These are phyloP conservation scores for Bolboschoenus planiculmis DNA, from an alignment of 176 grass and related monocot genomes.

Conservation along the genomic window DNA sequence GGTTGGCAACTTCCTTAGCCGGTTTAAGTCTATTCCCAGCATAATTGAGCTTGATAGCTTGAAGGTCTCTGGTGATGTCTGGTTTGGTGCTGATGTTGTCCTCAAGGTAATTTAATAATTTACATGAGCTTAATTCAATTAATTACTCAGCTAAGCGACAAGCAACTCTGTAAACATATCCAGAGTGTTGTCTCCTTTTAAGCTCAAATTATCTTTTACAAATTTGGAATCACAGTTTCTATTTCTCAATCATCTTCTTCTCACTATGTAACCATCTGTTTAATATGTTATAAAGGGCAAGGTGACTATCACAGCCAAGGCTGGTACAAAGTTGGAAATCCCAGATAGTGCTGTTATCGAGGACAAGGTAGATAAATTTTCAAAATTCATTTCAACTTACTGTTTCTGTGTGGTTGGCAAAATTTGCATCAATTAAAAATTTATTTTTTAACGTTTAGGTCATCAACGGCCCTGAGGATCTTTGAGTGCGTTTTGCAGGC, in stretches of 20 bases:
- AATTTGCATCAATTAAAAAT: slow-evolving; percentile 8
- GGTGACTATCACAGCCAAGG: slow-evolving; percentile 53
- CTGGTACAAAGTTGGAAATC: slow-evolving; percentile 63
- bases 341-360: slow-evolving; percentile 60
- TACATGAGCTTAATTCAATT: no score
- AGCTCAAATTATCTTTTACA: background rate
- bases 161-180: no score
- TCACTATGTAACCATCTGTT: background rate
- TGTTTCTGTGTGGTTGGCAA: background rate
- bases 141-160: no score
- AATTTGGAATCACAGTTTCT: background rate
- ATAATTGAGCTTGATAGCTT: slow-evolving; percentile 93
- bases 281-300: slow-evolving; percentile 40
- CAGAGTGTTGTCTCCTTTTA: background rate
- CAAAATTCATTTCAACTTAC: background rate
- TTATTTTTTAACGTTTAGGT: slow-evolving; percentile 27
- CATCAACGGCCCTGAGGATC: slow-evolving; percentile 51
- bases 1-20: slow-evolving; percentile 82
- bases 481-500: slow-evolving; percentile 26
- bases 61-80: slow-evolving; percentile 95
- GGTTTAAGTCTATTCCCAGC: slow-evolving; percentile 94
- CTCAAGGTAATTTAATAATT: slow-evolving; percentile 60
- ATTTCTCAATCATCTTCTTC: background rate
- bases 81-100: slow-evolving; percentile 62
- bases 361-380: slow-evolving; percentile 49